Percentiles rank a stretch among this genome's conserved stretches.
Evolutionary conservation across 116 monocot genomes (phyloP).

Genomic region (Zostera marina): DNA sequence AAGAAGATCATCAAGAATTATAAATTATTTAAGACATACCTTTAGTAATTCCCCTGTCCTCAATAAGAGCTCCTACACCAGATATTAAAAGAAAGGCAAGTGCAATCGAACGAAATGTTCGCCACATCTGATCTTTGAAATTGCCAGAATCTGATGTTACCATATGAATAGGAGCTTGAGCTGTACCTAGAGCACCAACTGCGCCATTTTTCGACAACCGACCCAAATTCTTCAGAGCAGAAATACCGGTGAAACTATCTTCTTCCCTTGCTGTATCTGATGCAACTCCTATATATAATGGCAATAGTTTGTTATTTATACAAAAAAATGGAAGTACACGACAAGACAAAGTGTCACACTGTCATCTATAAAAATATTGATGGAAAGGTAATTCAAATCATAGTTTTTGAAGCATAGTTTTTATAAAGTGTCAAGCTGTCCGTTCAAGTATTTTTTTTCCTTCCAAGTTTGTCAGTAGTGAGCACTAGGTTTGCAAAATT

Average conservation of each 20-base stretch:
- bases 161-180: conserved; percentile 87
- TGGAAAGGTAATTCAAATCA: too few species aligned
- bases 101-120: conserved; percentile 73
- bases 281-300: conserved; percentile 22
- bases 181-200: conserved; percentile 77
- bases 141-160: conserved; percentile 75
- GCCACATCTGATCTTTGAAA: conserved; percentile 95
- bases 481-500: too few species aligned
- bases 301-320: too few species aligned
- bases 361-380: too few species aligned
- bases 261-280: conserved; percentile 35
- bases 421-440: too few species aligned
- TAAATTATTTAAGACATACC: conserved; percentile 28
- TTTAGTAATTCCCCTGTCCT: conserved; percentile 96
- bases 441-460: too few species aligned
- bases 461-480: too few species aligned
- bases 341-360: too few species aligned
- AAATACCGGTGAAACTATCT: conserved; percentile 27
- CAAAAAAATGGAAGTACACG: too few species aligned
- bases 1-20: not conserved
- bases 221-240: conserved; percentile 51
- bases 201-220: conserved; percentile 47
- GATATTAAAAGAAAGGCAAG: conserved; percentile 85
- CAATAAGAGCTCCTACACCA: conserved; percentile 93
- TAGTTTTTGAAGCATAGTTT: too few species aligned